Conservation (phyloP, 768 basidiomycete species). For the Tulasnella sp. region DNA sequence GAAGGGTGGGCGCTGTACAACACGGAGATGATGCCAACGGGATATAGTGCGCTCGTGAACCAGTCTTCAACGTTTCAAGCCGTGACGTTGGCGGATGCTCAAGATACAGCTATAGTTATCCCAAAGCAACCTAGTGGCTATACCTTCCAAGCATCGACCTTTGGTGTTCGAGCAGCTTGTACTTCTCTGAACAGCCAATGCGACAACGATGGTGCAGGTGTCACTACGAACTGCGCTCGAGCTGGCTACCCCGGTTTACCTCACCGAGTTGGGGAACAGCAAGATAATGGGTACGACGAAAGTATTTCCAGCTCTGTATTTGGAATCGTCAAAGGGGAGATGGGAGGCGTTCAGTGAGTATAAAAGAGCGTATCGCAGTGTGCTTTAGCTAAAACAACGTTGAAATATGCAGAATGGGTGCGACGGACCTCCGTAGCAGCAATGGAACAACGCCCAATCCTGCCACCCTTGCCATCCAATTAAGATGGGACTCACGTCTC, state of each 20-base stretch:
- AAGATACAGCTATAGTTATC: neutral
- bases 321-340: neutral
- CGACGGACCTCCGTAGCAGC: neutral
- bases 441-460: neutral
- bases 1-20: slow-evolving; percentile 6
- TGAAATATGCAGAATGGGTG: neutral
- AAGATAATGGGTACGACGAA: neutral
- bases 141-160: neutral
- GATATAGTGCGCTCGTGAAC: neutral
- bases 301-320: slow-evolving; percentile 2
- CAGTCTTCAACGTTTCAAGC: neutral
- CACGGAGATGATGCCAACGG: neutral
- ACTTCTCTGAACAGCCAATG: neutral
- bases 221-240: neutral
- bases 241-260: neutral
- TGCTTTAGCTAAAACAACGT: neutral
- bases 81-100: neutral
- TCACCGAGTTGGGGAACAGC: neutral
- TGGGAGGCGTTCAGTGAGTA: neutral
- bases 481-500: slow-evolving; percentile 1
- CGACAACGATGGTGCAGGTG: neutral
- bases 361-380: neutral
- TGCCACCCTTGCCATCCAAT: slow-evolving; percentile 1
- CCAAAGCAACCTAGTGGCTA: neutral
- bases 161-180: neutral